Evolutionary conservation across 768 basidiomycete species (phyloP).

Genomic region (Russula virescens): DNA sequence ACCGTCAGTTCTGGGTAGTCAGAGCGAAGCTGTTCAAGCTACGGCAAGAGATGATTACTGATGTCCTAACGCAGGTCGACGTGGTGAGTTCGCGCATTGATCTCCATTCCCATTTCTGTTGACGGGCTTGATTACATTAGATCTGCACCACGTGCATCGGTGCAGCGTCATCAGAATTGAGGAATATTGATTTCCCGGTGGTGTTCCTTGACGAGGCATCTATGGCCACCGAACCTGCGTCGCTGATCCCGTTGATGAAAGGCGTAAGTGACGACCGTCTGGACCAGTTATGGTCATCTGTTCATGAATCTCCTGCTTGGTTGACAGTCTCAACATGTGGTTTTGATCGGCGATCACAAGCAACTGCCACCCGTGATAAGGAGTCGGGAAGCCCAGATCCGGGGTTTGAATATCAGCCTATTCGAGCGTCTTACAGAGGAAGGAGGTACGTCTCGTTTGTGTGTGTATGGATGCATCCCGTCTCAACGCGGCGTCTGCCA

Average conservation of each 20-base stretch:
- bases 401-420: constrained; percentile 72
- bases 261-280: constrained; percentile 54
- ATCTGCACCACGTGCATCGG: constrained; percentile 88
- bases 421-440: constrained; percentile 89
- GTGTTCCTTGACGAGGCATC: constrained; percentile 94
- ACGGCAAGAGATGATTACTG: constrained; percentile 57
- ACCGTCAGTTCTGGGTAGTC: constrained; percentile 31
- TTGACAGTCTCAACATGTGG: constrained; percentile 66
- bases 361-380: constrained; percentile 87
- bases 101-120: neutral
- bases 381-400: constrained; percentile 64
- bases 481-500: constrained; percentile 28
- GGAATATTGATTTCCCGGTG: constrained; percentile 80
- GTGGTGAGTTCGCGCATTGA: constrained; percentile 49
- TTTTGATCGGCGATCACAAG: constrained; percentile 96
- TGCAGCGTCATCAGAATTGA: constrained; percentile 57
- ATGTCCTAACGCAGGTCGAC: constrained; percentile 60
- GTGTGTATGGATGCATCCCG: neutral
- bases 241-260: constrained; percentile 89
- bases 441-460: constrained; percentile 47
- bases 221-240: constrained; percentile 93
- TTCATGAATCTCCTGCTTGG: constrained; percentile 15
- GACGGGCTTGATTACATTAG: constrained; percentile 32
- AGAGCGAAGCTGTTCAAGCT: constrained; percentile 47
- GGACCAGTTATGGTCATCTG: constrained; percentile 18